Conservation (phyloP, 2,329 filamentous ascomycete species). For the Xylogone sp. region DNA sequence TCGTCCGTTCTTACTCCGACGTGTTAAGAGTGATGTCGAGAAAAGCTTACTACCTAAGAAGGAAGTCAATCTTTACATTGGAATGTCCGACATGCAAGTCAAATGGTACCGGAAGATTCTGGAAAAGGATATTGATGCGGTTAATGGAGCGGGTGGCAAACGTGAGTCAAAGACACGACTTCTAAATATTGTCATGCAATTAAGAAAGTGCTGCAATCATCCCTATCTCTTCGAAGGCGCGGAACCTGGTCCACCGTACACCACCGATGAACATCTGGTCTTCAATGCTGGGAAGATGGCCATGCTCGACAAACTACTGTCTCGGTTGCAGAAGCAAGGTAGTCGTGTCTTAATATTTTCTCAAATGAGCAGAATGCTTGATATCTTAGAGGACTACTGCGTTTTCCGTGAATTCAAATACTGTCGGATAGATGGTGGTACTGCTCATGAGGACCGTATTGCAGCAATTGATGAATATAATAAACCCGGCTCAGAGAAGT, state of each 20-base stretch:
- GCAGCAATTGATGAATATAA: slow-evolving; percentile 98
- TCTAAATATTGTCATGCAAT: slow-evolving; percentile 98
- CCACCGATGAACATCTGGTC: slow-evolving; percentile 92
- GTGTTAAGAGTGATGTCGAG: slow-evolving; percentile 96
- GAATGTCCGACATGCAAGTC: slow-evolving; percentile 98
- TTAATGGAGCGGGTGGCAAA: slow-evolving; percentile 94
- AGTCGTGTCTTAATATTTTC: slow-evolving; percentile 98
- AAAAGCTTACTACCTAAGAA: slow-evolving; percentile 98
- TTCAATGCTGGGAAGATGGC: slow-evolving; percentile 97
- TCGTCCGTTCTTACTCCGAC: slow-evolving; percentile 87
- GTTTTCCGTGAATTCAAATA: slow-evolving; percentile 94
- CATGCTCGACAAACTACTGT: slow-evolving; percentile 87
- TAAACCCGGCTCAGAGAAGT: slow-evolving; percentile 91
- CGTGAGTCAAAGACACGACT: slow-evolving; percentile 96
- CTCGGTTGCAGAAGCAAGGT: slow-evolving; percentile 77
- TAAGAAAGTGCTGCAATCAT: slow-evolving; percentile 98
- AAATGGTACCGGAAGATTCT: slow-evolving; percentile 99
- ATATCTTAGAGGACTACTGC: slow-evolving; percentile 97
- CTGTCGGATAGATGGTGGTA: slow-evolving; percentile 94
- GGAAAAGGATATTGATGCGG: slow-evolving; percentile 97
- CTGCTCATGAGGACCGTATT: slow-evolving; percentile 96
- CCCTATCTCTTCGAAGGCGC: slow-evolving; percentile 97
- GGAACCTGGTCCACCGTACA: slow-evolving; percentile 95
- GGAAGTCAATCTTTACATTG: slow-evolving; percentile 93
- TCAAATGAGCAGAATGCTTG: slow-evolving; percentile 95